Conservation (phyloP, 176 grass and related monocot genomes). For the barley (Hordeum vulgare) region DNA sequence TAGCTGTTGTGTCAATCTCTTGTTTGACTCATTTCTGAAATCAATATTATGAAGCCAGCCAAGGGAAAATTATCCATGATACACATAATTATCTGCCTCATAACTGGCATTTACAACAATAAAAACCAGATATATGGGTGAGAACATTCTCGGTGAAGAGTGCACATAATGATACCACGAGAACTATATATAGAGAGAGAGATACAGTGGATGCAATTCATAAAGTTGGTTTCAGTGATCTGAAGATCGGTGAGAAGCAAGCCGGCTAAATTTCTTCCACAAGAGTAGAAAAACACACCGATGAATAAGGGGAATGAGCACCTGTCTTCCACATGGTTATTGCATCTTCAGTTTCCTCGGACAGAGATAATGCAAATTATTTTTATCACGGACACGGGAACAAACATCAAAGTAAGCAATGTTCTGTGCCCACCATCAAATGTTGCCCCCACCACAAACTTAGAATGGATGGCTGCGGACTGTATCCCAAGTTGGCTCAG, state of each 20-base stretch:
- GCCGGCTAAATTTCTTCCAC: background rate
- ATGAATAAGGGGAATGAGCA: background rate
- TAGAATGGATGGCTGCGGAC: background rate
- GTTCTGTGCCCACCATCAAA: too few species aligned
- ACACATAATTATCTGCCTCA: background rate
- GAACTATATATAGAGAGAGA: background rate
- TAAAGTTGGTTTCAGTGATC: slow-evolving; percentile 61
- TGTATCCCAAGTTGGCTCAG: background rate
- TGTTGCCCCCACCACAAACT: background rate
- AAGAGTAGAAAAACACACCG: background rate
- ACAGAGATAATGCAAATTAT: background rate
- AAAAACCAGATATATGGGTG: background rate
- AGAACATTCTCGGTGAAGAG: slow-evolving; percentile 34
- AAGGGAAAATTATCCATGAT: background rate
- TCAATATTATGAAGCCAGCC: background rate
- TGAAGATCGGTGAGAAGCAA: slow-evolving; percentile 40
- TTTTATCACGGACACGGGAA: background rate
- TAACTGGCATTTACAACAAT: background rate
- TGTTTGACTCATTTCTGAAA: background rate
- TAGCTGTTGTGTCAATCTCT: background rate
- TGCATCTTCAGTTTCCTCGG: background rate
- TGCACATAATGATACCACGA: slow-evolving; percentile 20
- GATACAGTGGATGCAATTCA: slow-evolving; percentile 33
- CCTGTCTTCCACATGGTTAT: background rate
- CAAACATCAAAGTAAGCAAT: background rate